Conservation (phyloP, 2,329 filamentous ascomycete species). For the Lasiodiplodia sp. region DNA sequence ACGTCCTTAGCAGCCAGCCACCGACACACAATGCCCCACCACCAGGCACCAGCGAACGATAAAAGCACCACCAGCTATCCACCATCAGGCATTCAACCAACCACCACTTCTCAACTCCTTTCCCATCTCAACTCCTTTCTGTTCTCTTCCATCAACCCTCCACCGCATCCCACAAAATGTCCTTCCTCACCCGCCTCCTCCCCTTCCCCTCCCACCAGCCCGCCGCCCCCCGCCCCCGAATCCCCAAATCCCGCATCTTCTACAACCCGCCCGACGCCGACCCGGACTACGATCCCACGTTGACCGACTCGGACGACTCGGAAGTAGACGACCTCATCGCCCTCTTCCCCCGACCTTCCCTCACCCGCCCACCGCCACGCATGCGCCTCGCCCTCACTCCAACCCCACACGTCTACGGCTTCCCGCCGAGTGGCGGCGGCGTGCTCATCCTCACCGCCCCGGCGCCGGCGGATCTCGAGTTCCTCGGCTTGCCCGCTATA, state of each 20-base stretch:
- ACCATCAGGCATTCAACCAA: background rate
- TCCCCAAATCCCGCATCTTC: background rate
- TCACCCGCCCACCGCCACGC: background rate
- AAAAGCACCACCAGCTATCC: background rate
- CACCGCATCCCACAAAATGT: background rate
- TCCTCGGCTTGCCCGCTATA: constrained; percentile 5
- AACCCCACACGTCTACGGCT: constrained; percentile 1
- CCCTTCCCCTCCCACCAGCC: background rate
- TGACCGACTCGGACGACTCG: background rate
- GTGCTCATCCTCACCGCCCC: background rate
- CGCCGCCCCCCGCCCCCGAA: background rate
- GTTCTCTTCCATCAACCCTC: background rate
- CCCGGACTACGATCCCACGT: background rate
- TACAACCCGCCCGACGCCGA: background rate
- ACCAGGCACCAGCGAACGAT: background rate
- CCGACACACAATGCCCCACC: no score
- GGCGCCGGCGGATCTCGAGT: constrained; percentile 4
- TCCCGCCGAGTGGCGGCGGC: background rate
- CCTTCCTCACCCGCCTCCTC: background rate
- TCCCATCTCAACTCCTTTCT: background rate
- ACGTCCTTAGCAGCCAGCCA: background rate
- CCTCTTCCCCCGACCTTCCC: background rate
- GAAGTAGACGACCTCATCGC: background rate
- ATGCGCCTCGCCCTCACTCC: background rate
- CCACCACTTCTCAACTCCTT: background rate